These are phyloP conservation scores for Dianthus caryophyllus DNA, from an alignment of 148 eudicot genomes.

Conservation along the genomic window DNA sequence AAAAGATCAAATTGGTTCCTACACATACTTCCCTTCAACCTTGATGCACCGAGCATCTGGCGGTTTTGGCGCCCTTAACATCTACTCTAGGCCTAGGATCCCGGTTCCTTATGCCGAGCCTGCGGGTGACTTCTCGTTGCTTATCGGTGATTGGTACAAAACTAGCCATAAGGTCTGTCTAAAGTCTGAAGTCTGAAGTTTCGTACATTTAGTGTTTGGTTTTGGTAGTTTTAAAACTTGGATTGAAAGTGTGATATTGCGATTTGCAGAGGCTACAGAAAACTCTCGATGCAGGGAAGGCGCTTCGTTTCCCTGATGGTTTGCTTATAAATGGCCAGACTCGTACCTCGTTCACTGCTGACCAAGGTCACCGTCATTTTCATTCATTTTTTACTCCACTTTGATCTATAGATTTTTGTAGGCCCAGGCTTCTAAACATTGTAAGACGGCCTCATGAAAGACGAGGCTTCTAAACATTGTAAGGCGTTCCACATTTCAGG, in stretches of 20 bases:
- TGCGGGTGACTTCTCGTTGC: slow-evolving; percentile 69
- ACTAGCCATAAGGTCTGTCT: slow-evolving; percentile 62
- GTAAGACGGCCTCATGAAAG: neutral
- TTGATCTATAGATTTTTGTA: neutral
- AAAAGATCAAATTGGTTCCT: slow-evolving; percentile 94
- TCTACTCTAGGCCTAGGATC: slow-evolving; percentile 69
- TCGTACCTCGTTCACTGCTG: slow-evolving; percentile 56
- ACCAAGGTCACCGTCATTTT: slow-evolving; percentile 49
- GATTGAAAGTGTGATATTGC: too few relatives aligned
- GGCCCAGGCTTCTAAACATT: neutral
- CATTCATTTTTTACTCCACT: neutral
- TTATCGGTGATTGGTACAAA: slow-evolving; percentile 84
- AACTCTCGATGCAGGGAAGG: slow-evolving; percentile 60
- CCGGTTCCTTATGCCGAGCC: slow-evolving; percentile 75
- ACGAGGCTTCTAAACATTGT: neutral
- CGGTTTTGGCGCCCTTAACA: slow-evolving; percentile 84
- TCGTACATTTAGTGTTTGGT: too few relatives aligned
- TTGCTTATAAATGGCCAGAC: slow-evolving; percentile 71
- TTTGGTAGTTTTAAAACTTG: too few relatives aligned
- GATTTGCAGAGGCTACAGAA: slow-evolving; percentile 48
- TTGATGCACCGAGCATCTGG: slow-evolving; percentile 76
- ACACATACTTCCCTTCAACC: slow-evolving; percentile 89
- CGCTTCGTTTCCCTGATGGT: slow-evolving; percentile 67
- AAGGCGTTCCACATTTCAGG: slow-evolving; percentile 43
- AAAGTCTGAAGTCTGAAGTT: neutral